Base-by-base conservation (phyloP, 768 basidiomycete species). In the Xerocomus potaroensis region DNA sequence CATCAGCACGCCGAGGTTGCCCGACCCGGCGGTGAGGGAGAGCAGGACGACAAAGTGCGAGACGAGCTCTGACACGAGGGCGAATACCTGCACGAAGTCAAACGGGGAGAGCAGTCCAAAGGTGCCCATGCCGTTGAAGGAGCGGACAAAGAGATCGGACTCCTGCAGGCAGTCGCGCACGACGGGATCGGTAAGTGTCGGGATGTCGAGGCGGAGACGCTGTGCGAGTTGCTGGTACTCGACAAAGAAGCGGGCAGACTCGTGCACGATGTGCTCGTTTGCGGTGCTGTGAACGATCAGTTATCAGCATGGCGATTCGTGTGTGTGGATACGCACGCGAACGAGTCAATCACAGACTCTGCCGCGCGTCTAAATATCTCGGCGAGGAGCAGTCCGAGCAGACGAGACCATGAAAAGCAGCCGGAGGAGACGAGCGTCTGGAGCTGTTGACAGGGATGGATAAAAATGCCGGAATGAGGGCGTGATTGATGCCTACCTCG, bases 81-180 rank as follows among this genome's bases (percentile, higher is more conserved):
- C 81, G 52, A 91, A 68, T 56, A 90, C 70, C 55, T 84, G 83
- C 56, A 89, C 73, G 54, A 88, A 80, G 59, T 91, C 88, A 46
- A 90, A 75, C 8, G 88, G 89, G 3, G 86, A 88, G 55, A 90
- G 72, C 24, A 89, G 74, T 14, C 88, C 88, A 61, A 91, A 88
- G 10, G 84, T 78, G 30, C 83, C 78, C 56, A 72, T 69, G 34
- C 85, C 85, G 56, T 75, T 78, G 65, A 91, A 90, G 10, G 89
- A 91, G 48, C 85, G 78, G 34, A 85, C 84, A 60, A 91, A 91
- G 27, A 87, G 74, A 60, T 91, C 89, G 31, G 89, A 87, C 67
- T 91, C 88, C 49, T 87, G 83, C n/a, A 91, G 72, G 34, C 91
- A 77, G 60, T 89, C 87, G 48, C 85, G 82, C 19, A 85, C 73